These are phyloP conservation scores for Dothistroma septosporum DNA, from an alignment of 2,329 filamentous ascomycete genomes.

Conservation along the genomic window DNA sequence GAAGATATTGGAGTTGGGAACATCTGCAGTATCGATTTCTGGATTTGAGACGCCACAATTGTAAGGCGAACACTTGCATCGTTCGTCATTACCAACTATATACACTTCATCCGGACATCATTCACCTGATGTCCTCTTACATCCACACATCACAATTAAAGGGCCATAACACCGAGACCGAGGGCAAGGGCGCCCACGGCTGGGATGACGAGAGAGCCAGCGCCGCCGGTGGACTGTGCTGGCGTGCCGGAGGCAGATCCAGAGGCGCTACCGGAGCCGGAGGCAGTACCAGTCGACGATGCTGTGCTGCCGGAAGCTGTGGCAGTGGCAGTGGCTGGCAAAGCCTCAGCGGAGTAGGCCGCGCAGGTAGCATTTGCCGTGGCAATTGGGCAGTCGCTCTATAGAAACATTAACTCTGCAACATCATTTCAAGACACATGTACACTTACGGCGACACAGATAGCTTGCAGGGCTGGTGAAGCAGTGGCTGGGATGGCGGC, in stretches of 20 bases:
- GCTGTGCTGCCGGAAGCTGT: not conserved
- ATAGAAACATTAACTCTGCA: not conserved
- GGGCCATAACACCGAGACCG: slow-evolving; percentile 10
- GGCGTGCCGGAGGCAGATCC: slow-evolving; percentile 4
- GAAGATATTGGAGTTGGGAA: too few relatives aligned
- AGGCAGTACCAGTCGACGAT: too few relatives aligned
- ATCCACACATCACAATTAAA: slow-evolving; percentile 4
- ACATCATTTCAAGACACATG: not conserved
- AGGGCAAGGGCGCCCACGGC: slow-evolving; percentile 9
- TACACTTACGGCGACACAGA: slow-evolving; percentile 47
- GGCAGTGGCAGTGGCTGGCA: slow-evolving; percentile 8
- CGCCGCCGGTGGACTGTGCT: slow-evolving; percentile 13
- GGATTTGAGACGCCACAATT: too few relatives aligned
- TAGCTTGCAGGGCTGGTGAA: slow-evolving; percentile 50
- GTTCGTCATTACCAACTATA: not conserved
- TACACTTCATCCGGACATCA: not conserved
- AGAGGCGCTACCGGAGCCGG: not conserved
- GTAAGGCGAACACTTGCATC: not conserved
- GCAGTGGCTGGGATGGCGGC: slow-evolving; percentile 45
- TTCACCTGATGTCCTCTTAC: not conserved
- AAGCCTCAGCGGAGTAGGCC: slow-evolving; percentile 37
- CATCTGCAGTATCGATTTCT: too few relatives aligned
- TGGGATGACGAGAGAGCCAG: slow-evolving; percentile 5
- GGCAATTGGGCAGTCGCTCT: slow-evolving; percentile 46
- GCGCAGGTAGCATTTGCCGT: slow-evolving; percentile 44